Base-by-base conservation (phyloP, 768 basidiomycete genomes). In the Neoboletus brunneissimus region DNA sequence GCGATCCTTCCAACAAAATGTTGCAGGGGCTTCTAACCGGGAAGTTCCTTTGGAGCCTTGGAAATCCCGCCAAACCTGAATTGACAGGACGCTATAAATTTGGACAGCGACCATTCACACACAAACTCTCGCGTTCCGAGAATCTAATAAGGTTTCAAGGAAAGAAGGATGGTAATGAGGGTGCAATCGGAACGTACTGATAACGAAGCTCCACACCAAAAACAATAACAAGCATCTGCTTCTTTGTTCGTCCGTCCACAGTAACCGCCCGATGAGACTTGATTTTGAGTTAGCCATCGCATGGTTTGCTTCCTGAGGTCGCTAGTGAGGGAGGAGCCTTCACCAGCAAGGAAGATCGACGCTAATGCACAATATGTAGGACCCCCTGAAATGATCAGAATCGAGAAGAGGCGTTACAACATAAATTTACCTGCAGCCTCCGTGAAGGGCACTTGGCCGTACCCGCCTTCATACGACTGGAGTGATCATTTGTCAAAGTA, bases 211-310 rank as follows among this genome's bases (percentile, higher is more conserved):
- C 91, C 88, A 62, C 88, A 89, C 96, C 96, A 99, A 71, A 97
- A 98, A 60, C 90, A 91, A 72, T 99, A 99, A 69, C 96, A 99
- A 3, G 94, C 91, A 60, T 98, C 96, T 6, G 88, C 82, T 5
- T 80, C 77, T 73, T 99, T 99, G 55, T 85, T 87, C 2, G 93
- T 93, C 23, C 96, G 81, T 2, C 96, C 96, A 62, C 88, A 77
- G 67, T 94, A 97, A 0, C 96, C 96, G 0, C 93, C 93, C 0
- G 77, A 77, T 0, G 64, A 57, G 45, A 81, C 76, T 67, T 73
- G 94, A 49, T 88, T 89, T 44, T 85, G 81, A 16, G 86, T 58
- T 1, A 95, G 76, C 94, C 94, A 98, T 29, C 85, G 77, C 29
- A 89, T 74, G 0, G 91, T 90, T 43, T 74, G 69, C 10, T 74